Evolutionary conservation across 2,329 filamentous ascomycete species (phyloP).

Genomic region (Metarhizium rileyi): DNA sequence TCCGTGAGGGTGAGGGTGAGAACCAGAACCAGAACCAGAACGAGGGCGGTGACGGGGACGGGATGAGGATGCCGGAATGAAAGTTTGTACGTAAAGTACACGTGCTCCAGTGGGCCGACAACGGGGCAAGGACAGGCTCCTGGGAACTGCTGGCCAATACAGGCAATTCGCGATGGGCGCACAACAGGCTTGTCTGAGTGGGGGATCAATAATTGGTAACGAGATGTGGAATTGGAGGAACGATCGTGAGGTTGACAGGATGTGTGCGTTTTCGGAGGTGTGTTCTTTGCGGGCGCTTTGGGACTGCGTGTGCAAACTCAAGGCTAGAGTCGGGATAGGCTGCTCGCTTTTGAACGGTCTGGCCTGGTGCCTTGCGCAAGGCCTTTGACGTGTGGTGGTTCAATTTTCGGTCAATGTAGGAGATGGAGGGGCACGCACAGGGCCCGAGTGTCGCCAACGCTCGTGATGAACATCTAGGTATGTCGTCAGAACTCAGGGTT

Average conservation of each 20-base stretch:
- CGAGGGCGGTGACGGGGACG: neutral
- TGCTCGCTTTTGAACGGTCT: neutral
- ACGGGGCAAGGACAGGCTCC: conserved; percentile 11
- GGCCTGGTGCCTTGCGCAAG: neutral
- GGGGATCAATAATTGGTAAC: conserved; percentile 3
- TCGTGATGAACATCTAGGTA: too few relatives aligned
- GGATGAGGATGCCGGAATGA: conserved; percentile 7
- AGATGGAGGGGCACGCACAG: conserved; percentile 1
- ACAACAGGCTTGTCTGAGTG: conserved; percentile 7
- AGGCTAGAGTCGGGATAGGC: neutral
- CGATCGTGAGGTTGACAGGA: conserved; percentile 5
- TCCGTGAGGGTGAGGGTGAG: too few relatives aligned
- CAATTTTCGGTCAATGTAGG: neutral
- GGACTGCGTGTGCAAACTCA: neutral
- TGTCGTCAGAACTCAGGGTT: too few relatives aligned
- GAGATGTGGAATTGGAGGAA: neutral
- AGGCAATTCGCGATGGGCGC: conserved; percentile 7
- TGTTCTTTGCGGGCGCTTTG: conserved; percentile 1
- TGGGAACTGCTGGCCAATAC: conserved; percentile 20
- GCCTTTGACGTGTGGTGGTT: conserved; percentile 1
- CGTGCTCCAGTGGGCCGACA: conserved; percentile 22
- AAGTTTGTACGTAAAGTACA: conserved; percentile 26
- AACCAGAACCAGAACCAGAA: too few relatives aligned
- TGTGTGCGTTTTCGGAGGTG: neutral
- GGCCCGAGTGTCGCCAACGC: conserved; percentile 1